Conservation (phyloP, 768 basidiomycete species). For the Agaricus blazei region DNA sequence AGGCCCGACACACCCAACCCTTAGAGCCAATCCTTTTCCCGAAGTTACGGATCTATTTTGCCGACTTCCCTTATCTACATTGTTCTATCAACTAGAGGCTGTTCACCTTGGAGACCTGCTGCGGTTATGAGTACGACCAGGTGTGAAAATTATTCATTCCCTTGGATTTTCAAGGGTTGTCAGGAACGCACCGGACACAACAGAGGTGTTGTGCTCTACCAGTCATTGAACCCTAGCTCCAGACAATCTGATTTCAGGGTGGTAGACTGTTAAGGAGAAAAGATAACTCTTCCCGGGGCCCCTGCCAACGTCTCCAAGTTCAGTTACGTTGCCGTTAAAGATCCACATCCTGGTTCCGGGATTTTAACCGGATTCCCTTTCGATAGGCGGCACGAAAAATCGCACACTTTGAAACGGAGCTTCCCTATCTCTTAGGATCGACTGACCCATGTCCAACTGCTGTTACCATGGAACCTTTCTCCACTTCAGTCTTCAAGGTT, state of each 20-base stretch:
- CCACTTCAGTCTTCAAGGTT: slow-evolving; percentile 86
- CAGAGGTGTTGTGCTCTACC: slow-evolving; percentile 70
- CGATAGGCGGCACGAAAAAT: slow-evolving; percentile 62
- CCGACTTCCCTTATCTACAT: slow-evolving; percentile 78
- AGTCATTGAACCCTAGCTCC: slow-evolving; percentile 69
- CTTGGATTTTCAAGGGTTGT: slow-evolving; percentile 73
- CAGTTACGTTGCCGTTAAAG: slow-evolving; percentile 68
- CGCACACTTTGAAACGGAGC: slow-evolving; percentile 65
- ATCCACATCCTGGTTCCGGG: slow-evolving; percentile 73
- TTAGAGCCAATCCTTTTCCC: slow-evolving; percentile 72
- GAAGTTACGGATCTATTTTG: slow-evolving; percentile 76
- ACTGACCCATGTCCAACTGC: slow-evolving; percentile 85
- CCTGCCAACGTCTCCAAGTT: slow-evolving; percentile 55
- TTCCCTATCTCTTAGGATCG: slow-evolving; percentile 78
- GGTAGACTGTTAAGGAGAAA: slow-evolving; percentile 71
- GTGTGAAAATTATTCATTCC: slow-evolving; percentile 66
- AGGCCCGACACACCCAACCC: slow-evolving; percentile 32
- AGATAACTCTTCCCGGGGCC: slow-evolving; percentile 76
- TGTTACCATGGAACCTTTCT: slow-evolving; percentile 86
- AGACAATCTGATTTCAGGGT: slow-evolving; percentile 73
- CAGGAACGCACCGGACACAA: slow-evolving; percentile 67
- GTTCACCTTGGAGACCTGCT: slow-evolving; percentile 80
- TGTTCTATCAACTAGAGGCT: slow-evolving; percentile 78
- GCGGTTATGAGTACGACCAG: slow-evolving; percentile 76
- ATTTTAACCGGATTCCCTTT: slow-evolving; percentile 79